Percentiles rank a stretch among this genome's conserved stretches.
Evolutionary conservation across 108 stramenopile species (phyloP).

Genomic region (Tribonema minus): DNA sequence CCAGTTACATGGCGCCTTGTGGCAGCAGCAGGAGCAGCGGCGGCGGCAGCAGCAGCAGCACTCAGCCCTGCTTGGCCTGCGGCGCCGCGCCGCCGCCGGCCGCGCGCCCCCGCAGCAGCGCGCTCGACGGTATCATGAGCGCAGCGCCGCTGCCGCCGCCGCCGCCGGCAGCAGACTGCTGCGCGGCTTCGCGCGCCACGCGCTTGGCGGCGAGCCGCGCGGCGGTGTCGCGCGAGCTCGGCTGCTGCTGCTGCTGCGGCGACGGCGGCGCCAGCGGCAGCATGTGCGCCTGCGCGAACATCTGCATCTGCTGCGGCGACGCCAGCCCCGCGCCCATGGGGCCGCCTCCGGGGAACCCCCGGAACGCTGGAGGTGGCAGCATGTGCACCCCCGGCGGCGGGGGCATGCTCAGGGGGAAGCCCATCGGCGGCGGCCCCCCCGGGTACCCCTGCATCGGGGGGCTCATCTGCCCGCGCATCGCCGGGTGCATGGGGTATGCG

Average conservation of each 20-base stretch:
- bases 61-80: background rate
- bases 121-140: no score
- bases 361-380: background rate
- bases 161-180: background rate
- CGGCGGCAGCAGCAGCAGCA: background rate
- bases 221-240: background rate
- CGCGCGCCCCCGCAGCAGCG: no score
- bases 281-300: background rate
- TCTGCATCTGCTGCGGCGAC: background rate
- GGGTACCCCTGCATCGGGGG: background rate
- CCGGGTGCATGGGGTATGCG: background rate
- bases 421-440: background rate
- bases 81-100: background rate
- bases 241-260: background rate
- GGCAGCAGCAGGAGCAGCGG: no score
- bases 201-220: no score
- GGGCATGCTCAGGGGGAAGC: background rate
- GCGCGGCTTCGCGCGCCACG: no score
- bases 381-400: background rate
- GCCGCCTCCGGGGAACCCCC: background rate
- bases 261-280: background rate
- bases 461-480: background rate
- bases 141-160: background rate
- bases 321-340: background rate
- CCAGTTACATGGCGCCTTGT: conserved; percentile 1